Evolutionary conservation across 1,284 basidiomycete genomes (phyloP).

Genomic region (Ustilago shanxiensis): DNA sequence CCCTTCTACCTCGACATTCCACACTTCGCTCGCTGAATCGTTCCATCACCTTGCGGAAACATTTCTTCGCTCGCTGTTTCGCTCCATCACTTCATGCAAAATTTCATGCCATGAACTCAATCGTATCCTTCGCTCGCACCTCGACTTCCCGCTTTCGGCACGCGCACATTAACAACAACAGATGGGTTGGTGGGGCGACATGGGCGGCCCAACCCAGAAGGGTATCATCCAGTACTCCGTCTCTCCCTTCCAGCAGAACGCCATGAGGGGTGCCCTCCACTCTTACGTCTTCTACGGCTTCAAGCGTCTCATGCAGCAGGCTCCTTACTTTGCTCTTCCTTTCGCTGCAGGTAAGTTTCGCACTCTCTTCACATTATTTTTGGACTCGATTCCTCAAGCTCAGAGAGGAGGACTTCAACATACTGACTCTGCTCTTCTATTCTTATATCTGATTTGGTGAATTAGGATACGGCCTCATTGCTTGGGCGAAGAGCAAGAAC

Average conservation of each 20-base stretch:
- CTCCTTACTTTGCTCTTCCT: constrained; percentile 67
- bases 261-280: constrained; percentile 65
- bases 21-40: no score
- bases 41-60: no score
- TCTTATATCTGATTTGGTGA: not conserved
- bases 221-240: constrained; percentile 66
- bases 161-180: constrained; percentile 23
- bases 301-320: constrained; percentile 66
- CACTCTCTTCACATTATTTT: not conserved
- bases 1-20: no score
- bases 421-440: not conserved
- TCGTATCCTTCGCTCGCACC: not conserved
- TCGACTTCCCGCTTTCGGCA: not conserved
- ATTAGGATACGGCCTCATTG: constrained; percentile 64
- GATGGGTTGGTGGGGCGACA: constrained; percentile 70
- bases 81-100: not conserved
- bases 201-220: constrained; percentile 67
- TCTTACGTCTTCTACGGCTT: constrained; percentile 68
- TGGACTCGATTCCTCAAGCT: not conserved
- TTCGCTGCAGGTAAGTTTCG: constrained; percentile 61
- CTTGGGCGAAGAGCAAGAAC: constrained; percentile 66
- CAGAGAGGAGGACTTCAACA: no score
- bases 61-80: no score
- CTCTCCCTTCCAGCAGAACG: constrained; percentile 68
- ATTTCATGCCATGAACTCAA: not conserved